These are phyloP conservation scores for bread wheat (Triticum aestivum) DNA, from an alignment of 176 grass and related monocot species.

Conservation along the genomic window DNA sequence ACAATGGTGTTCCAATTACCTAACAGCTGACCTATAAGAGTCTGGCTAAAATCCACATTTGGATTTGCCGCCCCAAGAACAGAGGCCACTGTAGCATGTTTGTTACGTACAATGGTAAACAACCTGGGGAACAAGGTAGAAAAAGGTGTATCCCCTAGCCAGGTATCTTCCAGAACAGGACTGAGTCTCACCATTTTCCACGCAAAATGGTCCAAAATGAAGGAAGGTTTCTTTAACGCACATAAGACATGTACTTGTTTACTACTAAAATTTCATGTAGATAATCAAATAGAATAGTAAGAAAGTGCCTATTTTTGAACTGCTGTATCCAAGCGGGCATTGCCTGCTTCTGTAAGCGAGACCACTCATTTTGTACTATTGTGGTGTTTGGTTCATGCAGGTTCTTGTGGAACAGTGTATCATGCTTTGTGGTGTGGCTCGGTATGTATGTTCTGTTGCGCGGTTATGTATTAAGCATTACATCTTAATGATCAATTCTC, in stretches of 20 bases:
- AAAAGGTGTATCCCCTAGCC: no score
- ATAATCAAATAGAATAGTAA: not conserved
- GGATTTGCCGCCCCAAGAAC: no score
- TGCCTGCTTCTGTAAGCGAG: slow-evolving; percentile 1
- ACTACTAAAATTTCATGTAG: not conserved
- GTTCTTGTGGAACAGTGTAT: slow-evolving; percentile 93
- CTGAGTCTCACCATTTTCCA: not conserved
- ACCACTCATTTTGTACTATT: slow-evolving; percentile 1
- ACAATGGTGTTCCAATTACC: no score
- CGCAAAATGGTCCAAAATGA: not conserved
- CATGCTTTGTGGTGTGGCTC: slow-evolving; percentile 93
- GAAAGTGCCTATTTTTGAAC: not conserved
- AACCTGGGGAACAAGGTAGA: no score
- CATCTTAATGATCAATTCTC: not conserved
- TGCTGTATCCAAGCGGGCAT: not conserved
- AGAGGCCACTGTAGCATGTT: no score
- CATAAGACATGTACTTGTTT: not conserved
- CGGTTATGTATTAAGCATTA: slow-evolving; percentile 24
- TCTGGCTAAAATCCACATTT: no score
- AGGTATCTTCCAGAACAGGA: no score
- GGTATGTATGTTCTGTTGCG: slow-evolving; percentile 52
- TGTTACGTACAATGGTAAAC: no score
- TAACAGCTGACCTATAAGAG: no score
- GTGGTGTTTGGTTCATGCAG: slow-evolving; percentile 40
- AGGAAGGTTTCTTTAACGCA: not conserved